Evolutionary conservation across 2,329 filamentous ascomycete species (phyloP).

Genomic region (Penicillium decumbens): DNA sequence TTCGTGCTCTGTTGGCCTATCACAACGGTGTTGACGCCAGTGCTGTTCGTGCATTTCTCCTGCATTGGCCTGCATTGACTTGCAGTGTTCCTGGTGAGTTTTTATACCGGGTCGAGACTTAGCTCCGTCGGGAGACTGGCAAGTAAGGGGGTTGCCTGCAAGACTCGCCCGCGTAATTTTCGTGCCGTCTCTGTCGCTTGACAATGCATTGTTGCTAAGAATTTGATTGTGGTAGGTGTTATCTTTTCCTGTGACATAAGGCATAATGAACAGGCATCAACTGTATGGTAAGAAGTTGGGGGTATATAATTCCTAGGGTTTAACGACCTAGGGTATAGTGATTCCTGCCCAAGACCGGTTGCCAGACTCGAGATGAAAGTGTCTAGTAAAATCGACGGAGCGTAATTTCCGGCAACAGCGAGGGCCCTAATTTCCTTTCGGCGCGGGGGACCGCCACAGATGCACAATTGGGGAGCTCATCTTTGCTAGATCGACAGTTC

Average conservation of each 20-base stretch:
- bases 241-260: not conserved
- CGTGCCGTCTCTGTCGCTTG: too few species aligned
- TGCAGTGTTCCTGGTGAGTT: too few species aligned
- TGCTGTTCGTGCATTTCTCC: too few species aligned
- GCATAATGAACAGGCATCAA: constrained; percentile 1
- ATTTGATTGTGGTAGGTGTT: not conserved
- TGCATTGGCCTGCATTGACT: too few species aligned
- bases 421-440: constrained; percentile 10
- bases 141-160: too few species aligned
- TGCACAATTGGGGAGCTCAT: constrained; percentile 10
- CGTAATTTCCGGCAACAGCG: constrained; percentile 8
- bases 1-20: too few species aligned
- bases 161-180: too few species aligned
- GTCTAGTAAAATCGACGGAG: constrained; percentile 1
- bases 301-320: not conserved
- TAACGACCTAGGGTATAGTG: not conserved
- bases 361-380: constrained; percentile 1
- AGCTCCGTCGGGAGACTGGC: too few species aligned
- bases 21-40: too few species aligned
- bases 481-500: constrained; percentile 16
- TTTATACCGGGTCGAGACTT: too few species aligned
- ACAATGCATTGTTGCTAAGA: constrained; percentile 8
- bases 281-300: not conserved
- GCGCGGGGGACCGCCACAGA: constrained; percentile 5
- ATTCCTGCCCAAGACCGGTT: constrained; percentile 1